phyloP scores from a whole-genome alignment of 176 grass and related monocot species.

The Cymbopogon citratus region DNA sequence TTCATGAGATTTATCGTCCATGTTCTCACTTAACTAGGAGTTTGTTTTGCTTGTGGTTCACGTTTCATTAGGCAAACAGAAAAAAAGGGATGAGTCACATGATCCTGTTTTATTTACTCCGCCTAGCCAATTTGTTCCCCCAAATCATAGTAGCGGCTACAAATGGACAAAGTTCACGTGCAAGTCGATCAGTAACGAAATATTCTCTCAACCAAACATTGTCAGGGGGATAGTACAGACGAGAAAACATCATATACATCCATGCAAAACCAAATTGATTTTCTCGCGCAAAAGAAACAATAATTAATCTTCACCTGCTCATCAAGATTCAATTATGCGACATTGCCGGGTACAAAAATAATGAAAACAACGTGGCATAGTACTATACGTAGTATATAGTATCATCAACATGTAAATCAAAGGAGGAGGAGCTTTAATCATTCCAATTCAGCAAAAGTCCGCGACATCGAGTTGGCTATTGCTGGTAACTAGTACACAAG shows the following conservation, averaged over 20 bases:
- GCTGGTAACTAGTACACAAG: no score
- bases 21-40: background rate
- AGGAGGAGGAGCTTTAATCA: slow-evolving; percentile 14
- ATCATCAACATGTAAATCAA: background rate
- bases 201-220: slow-evolving; percentile 17
- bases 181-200: background rate
- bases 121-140: background rate
- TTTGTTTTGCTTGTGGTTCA: background rate
- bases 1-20: background rate
- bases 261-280: background rate
- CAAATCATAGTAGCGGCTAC: background rate
- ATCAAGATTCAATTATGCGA: background rate
- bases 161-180: slow-evolving; percentile 35
- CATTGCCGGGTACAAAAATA: background rate
- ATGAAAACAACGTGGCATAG: background rate
- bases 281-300: no score
- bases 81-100: background rate
- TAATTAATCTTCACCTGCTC: background rate
- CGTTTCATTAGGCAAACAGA: background rate
- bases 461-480: background rate
- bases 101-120: slow-evolving; percentile 1
- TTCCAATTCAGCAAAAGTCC: background rate
- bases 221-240: background rate
- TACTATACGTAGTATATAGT: background rate
- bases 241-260: background rate